phyloP scores from a whole-genome alignment of 139 green algal genomes.

The Micractinium sp. region DNA sequence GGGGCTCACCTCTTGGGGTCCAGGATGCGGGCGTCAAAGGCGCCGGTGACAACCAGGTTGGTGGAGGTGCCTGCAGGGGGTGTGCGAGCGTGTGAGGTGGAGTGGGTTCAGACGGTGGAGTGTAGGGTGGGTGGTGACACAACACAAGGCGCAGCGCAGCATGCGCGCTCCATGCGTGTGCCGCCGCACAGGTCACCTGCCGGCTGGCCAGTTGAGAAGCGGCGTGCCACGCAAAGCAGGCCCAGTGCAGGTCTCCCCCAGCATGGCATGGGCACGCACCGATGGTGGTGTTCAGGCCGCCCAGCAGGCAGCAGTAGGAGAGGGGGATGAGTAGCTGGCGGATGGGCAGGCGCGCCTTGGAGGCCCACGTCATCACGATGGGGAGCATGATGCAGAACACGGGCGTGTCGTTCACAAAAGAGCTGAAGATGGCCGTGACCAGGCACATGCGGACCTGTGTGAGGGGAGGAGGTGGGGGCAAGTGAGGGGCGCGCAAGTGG shows the following conservation, averaged over 20 bases:
- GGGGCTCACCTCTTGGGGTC: slow-evolving; percentile 23
- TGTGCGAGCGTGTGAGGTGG: slow-evolving; percentile 79
- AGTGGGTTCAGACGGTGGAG: too few relatives aligned
- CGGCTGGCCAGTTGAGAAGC: neutral
- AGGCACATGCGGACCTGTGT: slow-evolving; percentile 54
- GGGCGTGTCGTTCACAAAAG: slow-evolving; percentile 77
- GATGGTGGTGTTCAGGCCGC: slow-evolving; percentile 68
- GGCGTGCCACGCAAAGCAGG: neutral
- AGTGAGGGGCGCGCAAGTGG: too few relatives aligned
- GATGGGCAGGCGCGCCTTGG: slow-evolving; percentile 42
- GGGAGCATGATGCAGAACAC: slow-evolving; percentile 36
- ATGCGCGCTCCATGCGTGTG: too few relatives aligned
- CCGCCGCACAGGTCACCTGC: too few relatives aligned
- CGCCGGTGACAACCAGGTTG: slow-evolving; percentile 72
- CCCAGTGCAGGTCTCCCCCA: too few relatives aligned
- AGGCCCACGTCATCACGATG: slow-evolving; percentile 49
- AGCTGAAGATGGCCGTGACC: slow-evolving; percentile 46
- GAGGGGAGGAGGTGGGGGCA: neutral
- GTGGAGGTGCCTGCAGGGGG: slow-evolving; percentile 45
- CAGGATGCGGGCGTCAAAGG: slow-evolving; percentile 34
- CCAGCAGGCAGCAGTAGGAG: slow-evolving; percentile 67
- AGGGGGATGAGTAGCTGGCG: slow-evolving; percentile 73
- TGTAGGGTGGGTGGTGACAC: too few relatives aligned
- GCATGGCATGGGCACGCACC: slow-evolving; percentile 18
- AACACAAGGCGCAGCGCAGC: too few relatives aligned